Conservation (phyloP, 2,329 filamentous ascomycete genomes). For the Fusarium foetens region DNA sequence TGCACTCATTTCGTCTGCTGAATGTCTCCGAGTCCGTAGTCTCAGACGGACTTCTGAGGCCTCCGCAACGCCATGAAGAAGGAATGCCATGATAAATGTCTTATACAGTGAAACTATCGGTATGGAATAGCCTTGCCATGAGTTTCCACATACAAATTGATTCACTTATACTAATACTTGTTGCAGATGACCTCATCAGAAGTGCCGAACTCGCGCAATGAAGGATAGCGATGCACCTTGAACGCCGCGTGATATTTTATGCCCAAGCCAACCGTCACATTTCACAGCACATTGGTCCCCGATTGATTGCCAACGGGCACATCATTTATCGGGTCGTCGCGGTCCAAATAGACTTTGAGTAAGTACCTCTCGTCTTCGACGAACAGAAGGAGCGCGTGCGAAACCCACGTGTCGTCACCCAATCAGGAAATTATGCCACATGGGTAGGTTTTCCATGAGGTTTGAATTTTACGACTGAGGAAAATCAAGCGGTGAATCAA, state of each 20-base stretch:
- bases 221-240: not conserved
- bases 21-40: rapidly evolving
- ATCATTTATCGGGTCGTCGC: rapidly evolving
- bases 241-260: not conserved
- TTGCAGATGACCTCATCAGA: rapidly evolving
- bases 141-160: not conserved
- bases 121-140: rapidly evolving
- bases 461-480: too few relatives aligned
- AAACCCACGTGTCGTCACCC: not conserved
- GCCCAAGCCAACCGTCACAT: rapidly evolving
- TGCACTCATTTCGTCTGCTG: not conserved
- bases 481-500: conserved; percentile 1
- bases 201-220: not conserved
- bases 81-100: not conserved
- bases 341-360: not conserved
- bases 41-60: not conserved
- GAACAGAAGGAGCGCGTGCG: not conserved
- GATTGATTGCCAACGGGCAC: not conserved
- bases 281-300: rapidly evolving
- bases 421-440: not conserved
- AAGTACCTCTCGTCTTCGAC: not conserved
- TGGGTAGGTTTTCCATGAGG: not conserved
- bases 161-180: not conserved
- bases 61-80: not conserved
- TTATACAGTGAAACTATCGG: too few relatives aligned